A percentile compares a stretch with the other conserved stretches of the same genome.
Conservation (phyloP, 1,284 basidiomycete species). For the Apiotrichum veenhuisii region DNA sequence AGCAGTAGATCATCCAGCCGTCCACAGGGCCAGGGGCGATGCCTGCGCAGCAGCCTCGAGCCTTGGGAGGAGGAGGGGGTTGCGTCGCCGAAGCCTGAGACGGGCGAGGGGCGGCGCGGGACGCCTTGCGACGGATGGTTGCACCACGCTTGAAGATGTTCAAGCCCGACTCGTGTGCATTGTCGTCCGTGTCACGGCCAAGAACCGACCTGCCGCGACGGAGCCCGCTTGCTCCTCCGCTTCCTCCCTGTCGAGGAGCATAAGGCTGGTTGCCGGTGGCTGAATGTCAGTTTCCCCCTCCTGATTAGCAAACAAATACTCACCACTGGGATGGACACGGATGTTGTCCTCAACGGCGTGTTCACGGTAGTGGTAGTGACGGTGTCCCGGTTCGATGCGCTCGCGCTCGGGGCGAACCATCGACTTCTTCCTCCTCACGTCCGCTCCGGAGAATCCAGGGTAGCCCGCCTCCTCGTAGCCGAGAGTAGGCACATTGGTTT, state of each 20-base stretch:
- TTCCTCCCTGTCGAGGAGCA: slow-evolving; percentile 14
- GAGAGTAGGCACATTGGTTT: slow-evolving; percentile 21
- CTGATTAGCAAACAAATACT: slow-evolving; percentile 42
- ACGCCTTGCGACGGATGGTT: slow-evolving; percentile 66
- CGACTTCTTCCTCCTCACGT: slow-evolving; percentile 78
- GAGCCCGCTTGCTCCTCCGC: slow-evolving; percentile 55
- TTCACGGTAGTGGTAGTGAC: slow-evolving; percentile 91
- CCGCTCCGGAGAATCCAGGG: slow-evolving; percentile 42
- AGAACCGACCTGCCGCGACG: slow-evolving; percentile 82
- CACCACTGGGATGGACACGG: slow-evolving; percentile 73
- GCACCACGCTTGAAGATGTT: slow-evolving; percentile 77
- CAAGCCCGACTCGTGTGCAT: slow-evolving; percentile 81
- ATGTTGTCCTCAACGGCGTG: slow-evolving; percentile 79
- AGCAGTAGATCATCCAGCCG: slow-evolving; percentile 95
- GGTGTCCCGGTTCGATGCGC: slow-evolving; percentile 91
- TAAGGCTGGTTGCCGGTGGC: slow-evolving; percentile 80
- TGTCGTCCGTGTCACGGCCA: slow-evolving; percentile 78
- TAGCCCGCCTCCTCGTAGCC: slow-evolving; percentile 34
- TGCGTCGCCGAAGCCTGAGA: slow-evolving; percentile 23
- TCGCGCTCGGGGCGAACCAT: slow-evolving; percentile 91
- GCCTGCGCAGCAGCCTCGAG: slow-evolving; percentile 22
- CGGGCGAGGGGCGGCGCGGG: slow-evolving; percentile 51
- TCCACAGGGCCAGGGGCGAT: slow-evolving; percentile 80
- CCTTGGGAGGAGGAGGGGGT: slow-evolving; percentile 11
- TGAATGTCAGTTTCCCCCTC: slow-evolving; percentile 43